Conservation (phyloP, 208 protist species). For the Endotrypanum monterogeii region DNA sequence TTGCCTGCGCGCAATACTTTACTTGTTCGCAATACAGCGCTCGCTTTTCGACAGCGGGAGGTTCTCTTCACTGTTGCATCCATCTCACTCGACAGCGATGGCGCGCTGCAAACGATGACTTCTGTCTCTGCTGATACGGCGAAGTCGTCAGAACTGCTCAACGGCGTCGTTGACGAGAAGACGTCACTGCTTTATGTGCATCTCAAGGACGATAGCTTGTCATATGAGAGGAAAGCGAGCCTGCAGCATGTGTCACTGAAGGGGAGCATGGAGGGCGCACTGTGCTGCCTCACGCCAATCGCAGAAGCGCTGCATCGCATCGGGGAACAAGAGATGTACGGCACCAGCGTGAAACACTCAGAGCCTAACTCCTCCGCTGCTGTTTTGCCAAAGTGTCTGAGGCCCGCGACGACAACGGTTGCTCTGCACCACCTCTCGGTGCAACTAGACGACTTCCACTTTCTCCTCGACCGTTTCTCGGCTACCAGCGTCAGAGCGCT, state of each 20-base stretch:
- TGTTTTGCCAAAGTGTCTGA: not conserved
- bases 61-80: constrained; percentile 28
- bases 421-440: constrained; percentile 18
- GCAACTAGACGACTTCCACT: constrained; percentile 21
- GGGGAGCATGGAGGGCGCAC: constrained; percentile 25
- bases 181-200: constrained; percentile 28
- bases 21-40: constrained; percentile 17
- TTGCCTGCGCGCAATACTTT: constrained; percentile 43
- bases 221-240: constrained; percentile 12
- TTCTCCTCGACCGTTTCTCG: constrained; percentile 31
- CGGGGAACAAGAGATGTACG: constrained; percentile 14
- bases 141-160: constrained; percentile 19
- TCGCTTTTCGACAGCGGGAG: constrained; percentile 42
- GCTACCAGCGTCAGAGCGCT: constrained; percentile 27
- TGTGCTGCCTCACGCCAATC: constrained; percentile 29
- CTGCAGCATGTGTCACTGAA: constrained; percentile 20
- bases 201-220: constrained; percentile 11
- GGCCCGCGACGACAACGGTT: constrained; percentile 15
- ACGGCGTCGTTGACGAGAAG: constrained; percentile 7
- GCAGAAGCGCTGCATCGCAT: constrained; percentile 32
- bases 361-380: not conserved
- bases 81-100: constrained; percentile 33
- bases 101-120: constrained; percentile 22
- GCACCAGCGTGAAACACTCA: constrained; percentile 2
- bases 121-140: constrained; percentile 9